phyloP scores from a whole-genome alignment of 495 filamentous ascomycete genomes.

The Tricharina praecox region DNA sequence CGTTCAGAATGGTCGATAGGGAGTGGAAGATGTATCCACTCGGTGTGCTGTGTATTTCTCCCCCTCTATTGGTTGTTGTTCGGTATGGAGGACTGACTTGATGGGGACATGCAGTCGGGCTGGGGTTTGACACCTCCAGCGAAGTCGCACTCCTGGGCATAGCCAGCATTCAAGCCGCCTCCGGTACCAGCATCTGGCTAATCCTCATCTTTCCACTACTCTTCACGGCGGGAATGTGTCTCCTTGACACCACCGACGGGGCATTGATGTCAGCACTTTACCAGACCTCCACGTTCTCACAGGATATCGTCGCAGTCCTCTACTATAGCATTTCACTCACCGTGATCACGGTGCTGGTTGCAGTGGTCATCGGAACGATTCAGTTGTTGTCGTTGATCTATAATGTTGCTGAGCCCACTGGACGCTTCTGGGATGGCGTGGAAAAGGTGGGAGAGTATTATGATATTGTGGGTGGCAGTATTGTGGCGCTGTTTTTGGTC shows the following conservation, averaged over 20 bases:
- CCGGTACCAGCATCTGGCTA: conserved; percentile 81
- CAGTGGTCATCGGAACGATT: conserved; percentile 67
- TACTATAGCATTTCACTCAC: conserved; percentile 92
- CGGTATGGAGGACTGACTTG: no score
- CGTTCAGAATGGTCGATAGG: conserved; percentile 72
- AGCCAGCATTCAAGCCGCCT: conserved; percentile 63
- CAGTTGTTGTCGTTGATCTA: conserved; percentile 64
- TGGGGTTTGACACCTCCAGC: conserved; percentile 90
- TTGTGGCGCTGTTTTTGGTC: conserved; percentile 67
- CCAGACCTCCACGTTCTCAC: conserved; percentile 52
- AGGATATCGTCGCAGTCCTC: conserved; percentile 68
- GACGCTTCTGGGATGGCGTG: conserved; percentile 77
- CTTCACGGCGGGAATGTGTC: conserved; percentile 87
- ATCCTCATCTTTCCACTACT: conserved; percentile 83
- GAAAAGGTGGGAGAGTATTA: conserved; percentile 58
- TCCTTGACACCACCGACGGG: conserved; percentile 77
- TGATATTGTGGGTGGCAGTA: conserved; percentile 69
- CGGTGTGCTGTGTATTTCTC: conserved; percentile 46
- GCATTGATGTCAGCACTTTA: conserved; percentile 93
- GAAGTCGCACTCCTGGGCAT: conserved; percentile 89
- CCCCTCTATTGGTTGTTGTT: no score
- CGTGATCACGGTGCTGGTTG: conserved; percentile 69
- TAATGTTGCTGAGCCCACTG: conserved; percentile 54
- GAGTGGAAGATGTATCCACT: conserved; percentile 98
- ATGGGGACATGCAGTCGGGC: conserved; percentile 50